Evolutionary conservation across 768 basidiomycete genomes (phyloP), one percentile per base, ranked within the genome.

Genomic region (Sarcodon aspratus): DNA sequence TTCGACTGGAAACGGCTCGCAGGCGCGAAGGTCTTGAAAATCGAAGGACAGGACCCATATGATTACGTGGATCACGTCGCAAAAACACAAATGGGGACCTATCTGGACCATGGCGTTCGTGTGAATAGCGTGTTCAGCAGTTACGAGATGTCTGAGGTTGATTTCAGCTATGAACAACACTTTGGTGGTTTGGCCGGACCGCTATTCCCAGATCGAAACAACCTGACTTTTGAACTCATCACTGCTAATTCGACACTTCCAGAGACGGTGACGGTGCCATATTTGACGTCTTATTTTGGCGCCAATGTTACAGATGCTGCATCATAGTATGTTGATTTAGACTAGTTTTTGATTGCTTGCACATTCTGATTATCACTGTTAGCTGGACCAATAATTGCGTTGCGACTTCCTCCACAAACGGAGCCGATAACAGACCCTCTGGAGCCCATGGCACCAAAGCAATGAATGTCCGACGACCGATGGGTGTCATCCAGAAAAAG

Each of bases 331-430:
- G 76, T 63, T 8, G 5, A 82, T 83, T 61, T 74, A 71, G 0
- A 74, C 82, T 53, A 50, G 58, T 37, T 61, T 57, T 2, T 74
- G n/a, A 38, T 13, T 36, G 12, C 33, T 15, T 33, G 8, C 18
- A 38, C 18, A 38, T 18, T 38, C 21, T 13, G 18, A 38, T 18
- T 13, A 38, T 13, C 6, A 27, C 17, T 32, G 27, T 7, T 54
- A 81, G 78, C 69, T 82, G 79, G 79, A 63, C 54, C 1, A 67
- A 63, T 49, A 82, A 82, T 54, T 82, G 80, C 58, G 77, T 68
- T 13, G 76, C 74, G 0, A 75, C 66, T 37, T 50, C 55, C 1
- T 48, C 21, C 18, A 80, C 78, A 13, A 80, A 80, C 54, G 78
- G 77, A 3, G 61, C 72, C 12, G 75, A 80, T 52, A 13, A 38